Percentiles rank a stretch among this genome's conserved stretches.
phyloP scores from a whole-genome alignment of 768 basidiomycete species.

The Suillus sp. region DNA sequence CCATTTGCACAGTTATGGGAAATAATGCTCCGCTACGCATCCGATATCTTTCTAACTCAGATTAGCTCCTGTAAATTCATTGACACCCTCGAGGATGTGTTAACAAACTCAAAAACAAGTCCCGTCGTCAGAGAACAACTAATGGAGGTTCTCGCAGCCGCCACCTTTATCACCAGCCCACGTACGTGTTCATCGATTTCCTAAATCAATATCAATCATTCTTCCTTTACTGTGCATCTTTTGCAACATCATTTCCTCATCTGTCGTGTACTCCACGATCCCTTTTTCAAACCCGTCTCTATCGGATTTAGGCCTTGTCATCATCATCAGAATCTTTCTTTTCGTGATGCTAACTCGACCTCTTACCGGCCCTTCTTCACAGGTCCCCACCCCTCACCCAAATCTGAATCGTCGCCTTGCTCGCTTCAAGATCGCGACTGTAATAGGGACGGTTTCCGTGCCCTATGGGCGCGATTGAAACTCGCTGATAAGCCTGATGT shows the following conservation, averaged over 20 bases:
- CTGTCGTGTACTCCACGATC: no score
- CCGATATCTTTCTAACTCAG: conserved; percentile 68
- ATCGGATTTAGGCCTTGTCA: no score
- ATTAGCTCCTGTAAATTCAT: conserved; percentile 76
- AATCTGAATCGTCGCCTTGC: neutral
- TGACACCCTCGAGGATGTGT: conserved; percentile 79
- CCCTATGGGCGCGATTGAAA: conserved; percentile 81
- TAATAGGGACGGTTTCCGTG: no score
- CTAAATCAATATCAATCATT: neutral
- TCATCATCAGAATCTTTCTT: no score
- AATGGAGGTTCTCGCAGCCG: conserved; percentile 79
- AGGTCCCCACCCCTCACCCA: no score
- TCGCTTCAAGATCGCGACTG: no score
- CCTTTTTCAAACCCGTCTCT: no score
- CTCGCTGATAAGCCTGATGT: conserved; percentile 79
- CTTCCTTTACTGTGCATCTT: neutral
- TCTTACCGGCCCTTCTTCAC: no score
- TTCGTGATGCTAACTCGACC: no score
- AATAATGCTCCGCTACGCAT: conserved; percentile 83
- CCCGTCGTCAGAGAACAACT: conserved; percentile 83
- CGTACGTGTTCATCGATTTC: conserved; percentile 23
- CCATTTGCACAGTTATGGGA: conserved; percentile 68
- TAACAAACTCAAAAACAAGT: conserved; percentile 60
- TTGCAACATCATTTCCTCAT: neutral
- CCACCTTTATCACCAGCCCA: conserved; percentile 53